Evolutionary conservation across 768 basidiomycete genomes (phyloP), one percentile per base, ranked within the genome.

Genomic region (Pilatotrama ljubarskyi): DNA sequence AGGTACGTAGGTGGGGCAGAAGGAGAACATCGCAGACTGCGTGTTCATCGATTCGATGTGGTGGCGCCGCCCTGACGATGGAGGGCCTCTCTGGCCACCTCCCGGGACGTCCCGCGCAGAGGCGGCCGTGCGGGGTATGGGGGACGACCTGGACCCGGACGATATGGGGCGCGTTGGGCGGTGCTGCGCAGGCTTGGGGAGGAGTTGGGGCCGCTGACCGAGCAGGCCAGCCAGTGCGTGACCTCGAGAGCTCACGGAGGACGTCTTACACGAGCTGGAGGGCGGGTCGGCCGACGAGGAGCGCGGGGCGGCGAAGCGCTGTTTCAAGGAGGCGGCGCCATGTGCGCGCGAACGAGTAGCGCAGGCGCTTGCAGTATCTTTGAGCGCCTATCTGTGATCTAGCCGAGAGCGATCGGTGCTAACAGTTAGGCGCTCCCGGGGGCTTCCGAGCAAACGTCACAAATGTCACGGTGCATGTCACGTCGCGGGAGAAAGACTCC

Each of bases 351-450:
- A 32, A 38, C 24, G 49, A 13, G 41, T 26, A 14, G 26, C 10
- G 11, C 3, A 14, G 18, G 48, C 37, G 20, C 5, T 17, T 35
- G 36, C 35, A 25, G 47, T 17, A 43, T 18, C 13, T 4, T 36
- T 8, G n/a, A 3, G 56, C 57, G 57, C 8, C 38, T 59, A 46
- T 50, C 47, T 8, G 18, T 48, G 48, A 59, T 59, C 58, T 59
- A 48, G 37, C 51, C 58, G 58, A 53, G 50, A 15, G 32, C 44
- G 58, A 59, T 59, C 58, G 58, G 58, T 52, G 58, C 58, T 59
- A 59, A 47, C 1, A n/a, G 41, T n/a, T 14, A 26, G 24, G 42
- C 38, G 37, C 20, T 20, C 40, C 50, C 57, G 47, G 50, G 20
- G 11, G 41, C 38, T 6, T 44, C 42, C 42, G 26, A 40, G 36